Evolutionary conservation across 495 filamentous ascomycete genomes (phyloP), one percentile per base, ranked within the genome.

Genomic region (Daldinia caldariorum): DNA sequence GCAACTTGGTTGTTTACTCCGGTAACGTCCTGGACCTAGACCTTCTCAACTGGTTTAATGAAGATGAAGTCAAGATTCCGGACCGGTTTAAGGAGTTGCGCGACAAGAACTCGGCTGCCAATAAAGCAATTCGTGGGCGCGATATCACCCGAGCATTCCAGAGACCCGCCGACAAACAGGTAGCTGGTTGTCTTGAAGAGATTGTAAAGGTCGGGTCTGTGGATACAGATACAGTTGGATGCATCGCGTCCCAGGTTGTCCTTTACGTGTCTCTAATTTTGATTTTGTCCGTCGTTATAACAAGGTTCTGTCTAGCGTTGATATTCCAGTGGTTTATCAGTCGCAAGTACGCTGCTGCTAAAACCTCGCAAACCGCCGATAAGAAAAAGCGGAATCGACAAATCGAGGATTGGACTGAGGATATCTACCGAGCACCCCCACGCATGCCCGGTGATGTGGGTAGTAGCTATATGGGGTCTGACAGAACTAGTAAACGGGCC

Each of bases 341-440:
- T 69, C 89, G 89, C 66, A 89, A 88, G 32, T 94, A 93, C 75
- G 94, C 89, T 8, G 91, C 95, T 0, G 79, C 84, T 31, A 94
- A 89, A 73, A 92, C 94, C 3, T 91, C 89, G 10, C 84, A 87
- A 63, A 82, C 84, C 5, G 85, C 90, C 2, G 89, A 94, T 77
- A 84, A 86, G 50, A 92, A 91, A 75, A 89, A 91, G 76, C 88
- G 96, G 49, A 90, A 94, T 61, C 90, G 92, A 65, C 92, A 98
- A 77, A 99, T 99, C 62, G 96, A 99, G 79, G 94, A 97, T 69
- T 99, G 96, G 96, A 90, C 89, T 12, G 94, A 99, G 66, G 96
- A 99, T 71, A 98, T 98, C 73, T 97, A 98, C 74, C 89, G 93
- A 31, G 90, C 94, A 10, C 92, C 92, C 2, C 92, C 92, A 62